Percentiles rank a stretch among this genome's conserved stretches.
These are phyloP conservation scores for Populus hybrid DNA, from an alignment of 441 rosid genomes.

Conservation along the genomic window DNA sequence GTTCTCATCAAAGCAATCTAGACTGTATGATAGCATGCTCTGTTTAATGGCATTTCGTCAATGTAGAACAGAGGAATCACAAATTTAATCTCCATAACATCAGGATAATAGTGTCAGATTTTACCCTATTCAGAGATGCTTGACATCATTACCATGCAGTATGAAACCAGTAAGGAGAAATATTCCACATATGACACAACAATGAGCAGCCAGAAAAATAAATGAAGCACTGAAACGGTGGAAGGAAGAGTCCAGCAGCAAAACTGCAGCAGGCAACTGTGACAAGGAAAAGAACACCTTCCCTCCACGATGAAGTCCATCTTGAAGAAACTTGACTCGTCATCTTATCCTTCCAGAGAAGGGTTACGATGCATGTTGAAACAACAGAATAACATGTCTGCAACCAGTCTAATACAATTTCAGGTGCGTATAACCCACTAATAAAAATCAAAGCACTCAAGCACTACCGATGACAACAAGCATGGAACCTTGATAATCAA, in stretches of 20 bases:
- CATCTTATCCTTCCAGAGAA: slow-evolving; percentile 71
- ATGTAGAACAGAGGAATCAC: no score
- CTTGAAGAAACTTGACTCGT: slow-evolving; percentile 41
- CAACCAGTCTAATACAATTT: slow-evolving; percentile 23
- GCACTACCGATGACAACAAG: slow-evolving; percentile 1
- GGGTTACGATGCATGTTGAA: slow-evolving; percentile 81
- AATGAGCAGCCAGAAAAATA: slow-evolving; percentile 35
- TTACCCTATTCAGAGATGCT: not conserved
- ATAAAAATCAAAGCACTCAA: slow-evolving; percentile 3
- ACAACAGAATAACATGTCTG: slow-evolving; percentile 99
- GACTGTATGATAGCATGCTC: no score
- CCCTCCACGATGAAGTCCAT: slow-evolving; percentile 58
- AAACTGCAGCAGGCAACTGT: slow-evolving; percentile 77
- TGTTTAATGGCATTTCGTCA: no score
- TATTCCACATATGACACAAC: slow-evolving; percentile 46
- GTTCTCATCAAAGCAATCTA: no score
- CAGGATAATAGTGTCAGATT: no score
- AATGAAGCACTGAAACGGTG: slow-evolving; percentile 60
- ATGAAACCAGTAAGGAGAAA: slow-evolving; percentile 51
- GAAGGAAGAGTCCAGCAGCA: slow-evolving; percentile 45
- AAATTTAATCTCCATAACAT: no score
- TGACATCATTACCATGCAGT: slow-evolving; percentile 53
- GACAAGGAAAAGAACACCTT: slow-evolving; percentile 73
- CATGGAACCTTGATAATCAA: not conserved
- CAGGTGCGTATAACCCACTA: slow-evolving; percentile 17